Conservation (phyloP, 768 basidiomycete species). For the Mycena kentingensis region DNA sequence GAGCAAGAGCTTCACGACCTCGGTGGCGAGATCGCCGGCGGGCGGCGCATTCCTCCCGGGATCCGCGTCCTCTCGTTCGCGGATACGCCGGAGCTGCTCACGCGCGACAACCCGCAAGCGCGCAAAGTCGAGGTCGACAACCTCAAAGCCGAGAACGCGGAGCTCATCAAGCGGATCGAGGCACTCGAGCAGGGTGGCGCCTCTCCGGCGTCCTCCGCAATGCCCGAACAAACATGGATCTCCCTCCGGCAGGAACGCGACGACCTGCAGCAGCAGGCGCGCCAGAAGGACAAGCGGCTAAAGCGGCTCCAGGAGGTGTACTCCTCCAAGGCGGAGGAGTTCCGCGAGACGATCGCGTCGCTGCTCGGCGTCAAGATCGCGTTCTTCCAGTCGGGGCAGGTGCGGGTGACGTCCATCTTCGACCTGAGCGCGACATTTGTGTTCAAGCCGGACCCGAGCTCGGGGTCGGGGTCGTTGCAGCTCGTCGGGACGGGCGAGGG, state of each 20-base stretch:
- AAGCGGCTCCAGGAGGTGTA: conserved; percentile 86
- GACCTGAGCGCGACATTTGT: conserved; percentile 87
- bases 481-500: conserved; percentile 74
- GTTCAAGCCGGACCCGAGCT: conserved; percentile 61
- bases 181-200: conserved; percentile 55
- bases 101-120: conserved; percentile 57
- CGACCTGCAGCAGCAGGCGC: conserved; percentile 63
- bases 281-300: conserved; percentile 81
- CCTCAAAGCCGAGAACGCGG: conserved; percentile 81
- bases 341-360: conserved; percentile 86
- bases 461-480: conserved; percentile 64
- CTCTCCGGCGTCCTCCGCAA: conserved; percentile 1
- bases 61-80: conserved; percentile 66
- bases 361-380: conserved; percentile 90
- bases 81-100: conserved; percentile 83
- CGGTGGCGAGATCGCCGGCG: conserved; percentile 72
- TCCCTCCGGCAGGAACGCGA: conserved; percentile 75
- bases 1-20: conserved; percentile 82
- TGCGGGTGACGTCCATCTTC: conserved; percentile 88
- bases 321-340: conserved; percentile 82
- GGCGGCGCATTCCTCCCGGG: conserved; percentile 72
- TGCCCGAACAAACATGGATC: conserved; percentile 29
- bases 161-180: conserved; percentile 66
- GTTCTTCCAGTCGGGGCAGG: conserved; percentile 88
- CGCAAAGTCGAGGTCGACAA: conserved; percentile 75